Evolutionary conservation across 805 yeast species (phyloP).

Genomic region (Yamadazyma takamatsuzukensis): DNA sequence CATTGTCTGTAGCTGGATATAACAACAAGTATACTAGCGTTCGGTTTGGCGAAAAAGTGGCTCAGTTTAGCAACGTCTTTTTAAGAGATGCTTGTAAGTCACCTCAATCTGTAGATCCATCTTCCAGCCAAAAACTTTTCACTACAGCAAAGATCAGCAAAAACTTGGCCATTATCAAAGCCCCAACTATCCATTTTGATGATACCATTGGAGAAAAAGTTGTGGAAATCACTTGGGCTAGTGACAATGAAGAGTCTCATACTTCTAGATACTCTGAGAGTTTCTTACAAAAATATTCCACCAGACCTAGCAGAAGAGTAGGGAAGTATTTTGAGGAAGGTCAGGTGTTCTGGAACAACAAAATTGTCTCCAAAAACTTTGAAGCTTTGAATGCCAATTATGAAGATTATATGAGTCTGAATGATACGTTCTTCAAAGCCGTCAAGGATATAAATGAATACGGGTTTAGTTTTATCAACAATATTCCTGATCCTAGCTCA

Average conservation of each 20-base stretch:
- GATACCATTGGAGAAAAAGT: slow-evolving; percentile 16
- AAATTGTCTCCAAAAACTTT: slow-evolving; percentile 20
- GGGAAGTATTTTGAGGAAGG: slow-evolving; percentile 35
- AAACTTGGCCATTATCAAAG: slow-evolving; percentile 30
- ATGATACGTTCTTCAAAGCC: slow-evolving; percentile 31
- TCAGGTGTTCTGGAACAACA: slow-evolving; percentile 36
- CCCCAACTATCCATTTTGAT: slow-evolving; percentile 29
- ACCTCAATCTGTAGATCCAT: slow-evolving; percentile 46
- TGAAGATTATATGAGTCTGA: slow-evolving; percentile 34
- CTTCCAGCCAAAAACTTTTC: slow-evolving; percentile 59
- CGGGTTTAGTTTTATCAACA: slow-evolving; percentile 56
- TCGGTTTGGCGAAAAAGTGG: slow-evolving; percentile 9
- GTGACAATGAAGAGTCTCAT: slow-evolving; percentile 19
- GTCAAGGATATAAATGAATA: slow-evolving; percentile 47
- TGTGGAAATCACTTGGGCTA: slow-evolving; percentile 41
- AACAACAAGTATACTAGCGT: slow-evolving; percentile 24
- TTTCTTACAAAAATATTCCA: slow-evolving; percentile 46
- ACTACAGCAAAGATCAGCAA: slow-evolving; percentile 50
- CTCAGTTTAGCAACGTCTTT: slow-evolving; percentile 48
- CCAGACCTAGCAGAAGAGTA: slow-evolving; percentile 24
- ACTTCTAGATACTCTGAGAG: slow-evolving; percentile 37
- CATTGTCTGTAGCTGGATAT: slow-evolving; percentile 11
- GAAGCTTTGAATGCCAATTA: slow-evolving; percentile 26
- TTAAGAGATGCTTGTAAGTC: slow-evolving; percentile 63
- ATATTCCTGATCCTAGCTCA: slow-evolving; percentile 43